Base-by-base conservation (phyloP, 2,329 filamentous ascomycete genomes). In the Sclerotinia minor region DNA sequence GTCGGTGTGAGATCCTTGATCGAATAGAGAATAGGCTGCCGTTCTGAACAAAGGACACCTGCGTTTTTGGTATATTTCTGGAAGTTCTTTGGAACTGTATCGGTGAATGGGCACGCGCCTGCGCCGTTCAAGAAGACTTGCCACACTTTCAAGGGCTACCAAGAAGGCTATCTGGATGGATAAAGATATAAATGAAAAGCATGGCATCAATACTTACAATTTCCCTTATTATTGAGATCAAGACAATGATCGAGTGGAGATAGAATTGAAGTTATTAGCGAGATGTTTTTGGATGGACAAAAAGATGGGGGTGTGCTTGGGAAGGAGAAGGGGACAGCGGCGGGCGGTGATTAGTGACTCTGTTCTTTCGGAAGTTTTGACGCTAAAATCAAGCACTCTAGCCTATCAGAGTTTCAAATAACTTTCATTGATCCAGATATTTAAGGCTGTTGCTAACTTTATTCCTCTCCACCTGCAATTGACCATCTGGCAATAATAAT, bases 171-270 rank as follows among this genome's bases (percentile, higher is more conserved):
- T 35, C 50, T 26, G 26, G 52, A 59, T 26, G 15, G 64, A 57
- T 38, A 41, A 59, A 45, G 45, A 41, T 32, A 61, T 67, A 26
- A 55, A 26, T 61, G 45, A 38, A 67, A 35, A 55, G 35, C 45
- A 68, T 55, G 64, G 60, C 65, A 50, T 54, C 45, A 47, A 47
- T 67, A 70, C 75, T 75, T 74, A 76, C 74, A 73, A 67, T 58
- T 73, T 69, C 67, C 64, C 64, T 49, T 59, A 38, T 38, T 49
- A 29, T 67, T 68, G 54, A 69, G 71, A 72, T 74, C 73, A 68
- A 72, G 49, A 67, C 58, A 70, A 71, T 71, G 73, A 73, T 72
- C 74, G 65, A 68, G 70, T 72, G 72, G 73, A 76, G 75, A 73
- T 75, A 67, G 70, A 72, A 49, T 58, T 65, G 63, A 65, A 58